phyloP scores from a whole-genome alignment of 2,329 filamentous ascomycete genomes.

The Torrubiellomyces zombiae region DNA sequence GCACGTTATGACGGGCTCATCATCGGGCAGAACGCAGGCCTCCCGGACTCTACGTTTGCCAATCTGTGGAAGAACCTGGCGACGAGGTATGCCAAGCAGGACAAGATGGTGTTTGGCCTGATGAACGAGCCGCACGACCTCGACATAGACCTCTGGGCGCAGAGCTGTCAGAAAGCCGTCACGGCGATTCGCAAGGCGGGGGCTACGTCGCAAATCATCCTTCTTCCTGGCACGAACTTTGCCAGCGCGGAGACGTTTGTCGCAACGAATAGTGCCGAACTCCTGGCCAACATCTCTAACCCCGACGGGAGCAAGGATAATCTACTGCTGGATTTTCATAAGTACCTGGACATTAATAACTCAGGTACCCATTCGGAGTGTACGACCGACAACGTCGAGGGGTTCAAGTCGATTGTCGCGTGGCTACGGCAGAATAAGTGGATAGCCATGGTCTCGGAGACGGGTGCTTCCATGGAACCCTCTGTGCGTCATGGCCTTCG shows the following conservation, averaged over 20 bases:
- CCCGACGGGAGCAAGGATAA: constrained; percentile 38
- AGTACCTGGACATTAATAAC: constrained; percentile 42
- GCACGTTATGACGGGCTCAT: constrained; percentile 45
- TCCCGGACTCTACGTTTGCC: constrained; percentile 39
- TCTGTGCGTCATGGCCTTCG: constrained; percentile 14
- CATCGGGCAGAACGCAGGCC: constrained; percentile 50
- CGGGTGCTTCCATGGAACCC: constrained; percentile 27
- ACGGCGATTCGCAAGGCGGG: constrained; percentile 48
- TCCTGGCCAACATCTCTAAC: constrained; percentile 37
- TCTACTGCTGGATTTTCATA: constrained; percentile 43
- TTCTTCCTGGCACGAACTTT: constrained; percentile 42
- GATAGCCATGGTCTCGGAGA: constrained; percentile 34
- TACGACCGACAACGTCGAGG: constrained; percentile 33
- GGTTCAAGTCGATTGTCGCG: constrained; percentile 27
- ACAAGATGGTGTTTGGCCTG: constrained; percentile 40
- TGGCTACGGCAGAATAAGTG: constrained; percentile 30
- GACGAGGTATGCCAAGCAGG: constrained; percentile 36
- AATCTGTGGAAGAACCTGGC: constrained; percentile 42
- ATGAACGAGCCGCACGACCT: constrained; percentile 56
- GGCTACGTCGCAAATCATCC: constrained; percentile 46
- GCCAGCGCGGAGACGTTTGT: constrained; percentile 32
- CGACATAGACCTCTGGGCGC: constrained; percentile 39
- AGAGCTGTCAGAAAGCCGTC: constrained; percentile 44
- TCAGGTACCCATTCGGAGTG: constrained; percentile 35
- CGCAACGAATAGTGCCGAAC: constrained; percentile 30